These are phyloP conservation scores for Dictyostelium gargantuum DNA, from an alignment of 208 protist genomes.

Conservation along the genomic window DNA sequence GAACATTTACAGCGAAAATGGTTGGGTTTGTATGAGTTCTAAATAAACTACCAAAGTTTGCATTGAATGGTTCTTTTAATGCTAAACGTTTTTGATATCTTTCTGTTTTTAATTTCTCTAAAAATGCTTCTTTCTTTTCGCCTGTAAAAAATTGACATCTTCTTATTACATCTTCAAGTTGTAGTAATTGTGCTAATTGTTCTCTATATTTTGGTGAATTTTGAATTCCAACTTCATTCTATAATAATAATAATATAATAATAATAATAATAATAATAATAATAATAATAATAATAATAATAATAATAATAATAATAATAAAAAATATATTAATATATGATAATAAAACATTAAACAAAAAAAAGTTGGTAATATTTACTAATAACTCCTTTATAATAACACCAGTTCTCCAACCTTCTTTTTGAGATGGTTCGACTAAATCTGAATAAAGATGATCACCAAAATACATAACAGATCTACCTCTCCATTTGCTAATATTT, in stretches of 20 bases:
- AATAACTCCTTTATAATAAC: constrained; percentile 72
- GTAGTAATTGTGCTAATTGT: constrained; percentile 42
- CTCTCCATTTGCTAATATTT: background rate
- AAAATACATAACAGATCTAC: constrained; percentile 67
- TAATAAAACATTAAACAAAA: too few relatives aligned
- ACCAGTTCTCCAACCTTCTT: constrained; percentile 67
- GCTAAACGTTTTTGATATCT: constrained; percentile 28
- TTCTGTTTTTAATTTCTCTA: constrained; percentile 20
- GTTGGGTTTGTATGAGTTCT: constrained; percentile 60
- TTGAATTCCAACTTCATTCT: constrained; percentile 74
- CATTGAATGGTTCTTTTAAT: constrained; percentile 63
- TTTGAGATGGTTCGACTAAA: constrained; percentile 66
- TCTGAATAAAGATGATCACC: constrained; percentile 71
- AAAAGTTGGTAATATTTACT: too few relatives aligned
- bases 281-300: too few relatives aligned
- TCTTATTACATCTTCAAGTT: constrained; percentile 21
- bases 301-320: too few relatives aligned
- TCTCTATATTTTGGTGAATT: constrained; percentile 71
- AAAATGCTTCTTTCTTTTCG: background rate
- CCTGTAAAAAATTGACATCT: constrained; percentile 39
- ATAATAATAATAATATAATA: too few relatives aligned
- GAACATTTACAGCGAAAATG: constrained; percentile 44
- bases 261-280: too few relatives aligned
- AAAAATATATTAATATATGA: too few relatives aligned
- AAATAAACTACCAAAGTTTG: constrained; percentile 50